Conservation (phyloP, 169 alveolate genomes). For the Plasmodium chabaudi region DNA sequence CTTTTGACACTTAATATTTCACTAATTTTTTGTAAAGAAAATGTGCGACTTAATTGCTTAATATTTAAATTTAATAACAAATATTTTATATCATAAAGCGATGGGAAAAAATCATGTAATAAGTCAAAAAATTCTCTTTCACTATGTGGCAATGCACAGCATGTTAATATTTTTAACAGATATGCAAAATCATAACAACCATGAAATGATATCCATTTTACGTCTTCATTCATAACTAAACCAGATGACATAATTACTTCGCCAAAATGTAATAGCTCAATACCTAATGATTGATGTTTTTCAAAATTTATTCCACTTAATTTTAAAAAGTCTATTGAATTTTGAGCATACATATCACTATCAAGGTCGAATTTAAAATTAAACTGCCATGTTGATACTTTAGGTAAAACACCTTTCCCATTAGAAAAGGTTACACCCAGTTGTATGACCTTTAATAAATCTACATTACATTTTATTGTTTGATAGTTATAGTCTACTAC, state of each 20-base stretch:
- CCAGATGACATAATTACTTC: slow-evolving; percentile 96
- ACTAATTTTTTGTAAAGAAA: slow-evolving; percentile 90
- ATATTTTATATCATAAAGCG: slow-evolving; percentile 95
- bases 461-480: slow-evolving; percentile 96
- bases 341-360: slow-evolving; percentile 93
- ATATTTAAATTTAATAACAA: slow-evolving; percentile 91
- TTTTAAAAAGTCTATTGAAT: slow-evolving; percentile 94
- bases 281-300: slow-evolving; percentile 93
- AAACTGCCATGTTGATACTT: slow-evolving; percentile 97
- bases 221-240: slow-evolving; percentile 95
- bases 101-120: slow-evolving; percentile 94
- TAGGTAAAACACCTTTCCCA: slow-evolving; percentile 91
- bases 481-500: slow-evolving; percentile 95
- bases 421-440: slow-evolving; percentile 97
- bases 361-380: slow-evolving; percentile 95
- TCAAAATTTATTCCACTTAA: slow-evolving; percentile 98
- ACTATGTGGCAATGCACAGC: slow-evolving; percentile 93
- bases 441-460: slow-evolving; percentile 95
- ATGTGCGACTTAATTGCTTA: slow-evolving; percentile 86
- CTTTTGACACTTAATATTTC: slow-evolving; percentile 91
- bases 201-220: slow-evolving; percentile 98
- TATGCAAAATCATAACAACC: slow-evolving; percentile 99
- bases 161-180: slow-evolving; percentile 92
- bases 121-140: slow-evolving; percentile 93
- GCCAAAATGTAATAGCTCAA: slow-evolving; percentile 95